Percentiles rank a stretch among this genome's conserved stretches.
Evolutionary conservation across 2,329 filamentous ascomycete species (phyloP).

Genomic region (Colletotrichum eleusines): DNA sequence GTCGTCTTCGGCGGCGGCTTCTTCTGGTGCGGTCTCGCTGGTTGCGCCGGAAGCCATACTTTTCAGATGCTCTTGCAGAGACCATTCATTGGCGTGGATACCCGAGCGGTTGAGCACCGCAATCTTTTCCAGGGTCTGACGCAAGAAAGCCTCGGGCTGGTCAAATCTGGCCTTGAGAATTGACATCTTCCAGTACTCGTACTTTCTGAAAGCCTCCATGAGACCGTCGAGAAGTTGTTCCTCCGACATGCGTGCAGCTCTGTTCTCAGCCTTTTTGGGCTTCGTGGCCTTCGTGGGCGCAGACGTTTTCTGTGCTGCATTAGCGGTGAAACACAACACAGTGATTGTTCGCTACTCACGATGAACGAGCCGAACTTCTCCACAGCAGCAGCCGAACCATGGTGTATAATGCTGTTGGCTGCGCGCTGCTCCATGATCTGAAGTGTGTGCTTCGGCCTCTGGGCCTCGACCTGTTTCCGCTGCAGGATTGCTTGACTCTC

Average conservation of each 20-base stretch:
- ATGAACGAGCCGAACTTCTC: constrained; percentile 66
- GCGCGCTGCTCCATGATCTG: constrained; percentile 63
- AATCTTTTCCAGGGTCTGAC: constrained; percentile 84
- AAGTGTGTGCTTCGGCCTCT: constrained; percentile 62
- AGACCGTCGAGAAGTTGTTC: constrained; percentile 89
- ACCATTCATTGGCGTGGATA: constrained; percentile 87
- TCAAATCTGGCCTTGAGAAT: constrained; percentile 61
- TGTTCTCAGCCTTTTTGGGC: constrained; percentile 78
- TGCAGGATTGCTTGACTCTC: constrained; percentile 52
- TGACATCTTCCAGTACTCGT: constrained; percentile 78
- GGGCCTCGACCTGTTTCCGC: constrained; percentile 59
- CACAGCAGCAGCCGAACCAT: constrained; percentile 65
- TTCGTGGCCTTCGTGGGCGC: constrained; percentile 60
- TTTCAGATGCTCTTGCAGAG: constrained; percentile 73
- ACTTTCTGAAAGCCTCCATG: constrained; percentile 85
- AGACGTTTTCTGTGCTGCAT: constrained; percentile 61
- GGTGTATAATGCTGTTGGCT: constrained; percentile 67
- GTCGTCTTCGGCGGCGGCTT: constrained; percentile 70
- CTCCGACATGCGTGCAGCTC: constrained; percentile 90
- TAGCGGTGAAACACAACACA: constrained; percentile 28
- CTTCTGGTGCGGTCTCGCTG: constrained; percentile 59
- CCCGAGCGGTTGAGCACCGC: constrained; percentile 86
- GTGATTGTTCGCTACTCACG: constrained; percentile 57
- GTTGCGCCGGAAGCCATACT: constrained; percentile 38
- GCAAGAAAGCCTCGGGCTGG: constrained; percentile 94